phyloP scores from a whole-genome alignment of 805 yeast species.

The Cyberlindnera petersonii region DNA sequence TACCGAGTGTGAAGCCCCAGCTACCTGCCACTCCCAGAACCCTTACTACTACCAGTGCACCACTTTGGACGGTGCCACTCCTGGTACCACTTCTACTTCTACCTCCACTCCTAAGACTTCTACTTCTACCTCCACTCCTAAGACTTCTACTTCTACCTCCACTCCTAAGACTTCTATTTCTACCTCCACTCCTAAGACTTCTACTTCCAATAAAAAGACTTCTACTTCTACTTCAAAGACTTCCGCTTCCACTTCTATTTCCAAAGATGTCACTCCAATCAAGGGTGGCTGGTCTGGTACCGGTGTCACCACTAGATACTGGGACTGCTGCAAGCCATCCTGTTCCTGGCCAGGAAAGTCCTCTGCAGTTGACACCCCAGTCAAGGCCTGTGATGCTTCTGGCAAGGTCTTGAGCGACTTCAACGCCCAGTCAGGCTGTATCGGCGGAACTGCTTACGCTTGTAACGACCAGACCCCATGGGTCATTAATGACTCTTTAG shows the following conservation, averaged over 20 bases:
- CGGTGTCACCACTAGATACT: conserved; percentile 14
- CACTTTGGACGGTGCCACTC: conserved; percentile 1
- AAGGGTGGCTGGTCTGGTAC: conserved; percentile 15
- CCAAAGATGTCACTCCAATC: neutral
- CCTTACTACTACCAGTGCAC: conserved; percentile 28
- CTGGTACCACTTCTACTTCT: neutral
- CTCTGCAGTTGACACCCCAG: conserved; percentile 7
- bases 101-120: neutral
- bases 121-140: too few relatives aligned
- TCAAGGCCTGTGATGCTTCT: conserved; percentile 12
- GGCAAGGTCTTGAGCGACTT: conserved; percentile 12
- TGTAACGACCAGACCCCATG: conserved; percentile 17
- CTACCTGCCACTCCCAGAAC: conserved; percentile 22
- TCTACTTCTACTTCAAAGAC: neutral
- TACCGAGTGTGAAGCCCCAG: conserved; percentile 22
- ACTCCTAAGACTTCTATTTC: too few relatives aligned
- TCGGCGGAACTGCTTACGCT: conserved; percentile 15
- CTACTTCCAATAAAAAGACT: too few relatives aligned
- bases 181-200: too few relatives aligned
- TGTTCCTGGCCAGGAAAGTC: conserved; percentile 16
- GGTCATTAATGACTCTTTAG: conserved; percentile 12
- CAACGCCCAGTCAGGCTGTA: conserved; percentile 13
- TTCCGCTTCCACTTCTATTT: conserved; percentile 1
- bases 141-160: too few relatives aligned
- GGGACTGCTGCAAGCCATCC: conserved; percentile 17